Conservation (phyloP, 495 filamentous ascomycete species). For the Paragyromitra xinjiangensis region DNA sequence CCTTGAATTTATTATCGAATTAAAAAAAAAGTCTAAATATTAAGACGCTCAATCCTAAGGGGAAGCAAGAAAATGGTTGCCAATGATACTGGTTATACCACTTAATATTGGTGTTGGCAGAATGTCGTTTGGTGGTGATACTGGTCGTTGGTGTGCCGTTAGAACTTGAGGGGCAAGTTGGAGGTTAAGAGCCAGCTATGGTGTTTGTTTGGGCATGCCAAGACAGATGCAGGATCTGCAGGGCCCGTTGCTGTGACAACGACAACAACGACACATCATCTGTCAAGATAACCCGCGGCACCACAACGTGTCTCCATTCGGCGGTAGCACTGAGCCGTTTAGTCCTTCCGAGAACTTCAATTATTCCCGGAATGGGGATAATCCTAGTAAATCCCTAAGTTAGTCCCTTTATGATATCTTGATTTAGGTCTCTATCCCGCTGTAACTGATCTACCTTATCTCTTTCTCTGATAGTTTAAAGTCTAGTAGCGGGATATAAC, state of each 20-base stretch:
- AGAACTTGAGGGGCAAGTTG: conserved; percentile 34
- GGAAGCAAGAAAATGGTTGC: not conserved
- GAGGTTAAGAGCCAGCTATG: conserved; percentile 48
- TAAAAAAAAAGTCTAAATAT: conserved; percentile 20
- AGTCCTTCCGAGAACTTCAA: not conserved
- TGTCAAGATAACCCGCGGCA: not conserved
- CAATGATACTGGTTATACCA: not conserved
- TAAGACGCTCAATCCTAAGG: conserved; percentile 13
- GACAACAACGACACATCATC: conserved; percentile 35
- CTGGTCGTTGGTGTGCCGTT: conserved; percentile 33
- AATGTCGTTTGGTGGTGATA: conserved; percentile 22
- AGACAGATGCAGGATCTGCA: conserved; percentile 49
- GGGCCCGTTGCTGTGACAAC: conserved; percentile 48
- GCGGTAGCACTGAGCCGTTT: not conserved
- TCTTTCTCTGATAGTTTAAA: no score
- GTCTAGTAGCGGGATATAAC: not conserved
- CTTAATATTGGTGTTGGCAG: conserved; percentile 16
- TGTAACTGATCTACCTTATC: no score
- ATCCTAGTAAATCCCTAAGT: not conserved
- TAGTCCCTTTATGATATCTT: no score
- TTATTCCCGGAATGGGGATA: not conserved
- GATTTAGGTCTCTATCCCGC: no score
- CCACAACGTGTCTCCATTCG: conserved; percentile 36
- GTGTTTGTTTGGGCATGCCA: conserved; percentile 53
- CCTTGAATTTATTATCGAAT: conserved; percentile 37